phyloP scores from a whole-genome alignment of 1,284 basidiomycete species.

The Apiotrichum laibachii region DNA sequence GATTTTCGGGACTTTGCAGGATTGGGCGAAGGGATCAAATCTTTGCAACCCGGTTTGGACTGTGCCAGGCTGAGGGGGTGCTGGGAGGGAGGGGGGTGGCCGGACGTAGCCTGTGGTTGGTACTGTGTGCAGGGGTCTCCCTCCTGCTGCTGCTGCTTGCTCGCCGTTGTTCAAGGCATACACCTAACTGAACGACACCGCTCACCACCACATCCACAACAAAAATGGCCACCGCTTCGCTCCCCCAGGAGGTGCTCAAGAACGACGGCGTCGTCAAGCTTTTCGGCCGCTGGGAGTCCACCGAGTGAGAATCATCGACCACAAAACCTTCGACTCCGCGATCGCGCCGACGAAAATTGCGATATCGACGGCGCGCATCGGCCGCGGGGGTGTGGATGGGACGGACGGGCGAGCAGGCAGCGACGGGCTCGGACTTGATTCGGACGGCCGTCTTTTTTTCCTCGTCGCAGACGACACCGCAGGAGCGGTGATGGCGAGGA shows the following conservation, averaged over 20 bases:
- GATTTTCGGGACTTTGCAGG: no score
- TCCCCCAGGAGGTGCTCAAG: conserved; percentile 79
- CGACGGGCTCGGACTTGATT: no score
- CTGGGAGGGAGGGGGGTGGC: no score
- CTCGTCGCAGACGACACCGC: no score
- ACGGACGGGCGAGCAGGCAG: no score
- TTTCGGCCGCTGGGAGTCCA: conserved; percentile 94
- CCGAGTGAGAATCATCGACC: conserved; percentile 68
- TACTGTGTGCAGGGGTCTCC: no score
- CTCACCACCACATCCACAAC: conserved; percentile 9
- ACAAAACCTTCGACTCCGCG: background rate
- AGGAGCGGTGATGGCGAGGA: background rate
- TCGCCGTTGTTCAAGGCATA: background rate
- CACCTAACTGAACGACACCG: conserved; percentile 2
- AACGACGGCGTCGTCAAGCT: conserved; percentile 74
- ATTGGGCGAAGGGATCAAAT: no score
- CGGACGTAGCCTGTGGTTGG: no score
- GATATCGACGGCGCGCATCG: background rate
- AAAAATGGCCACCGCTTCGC: conserved; percentile 53
- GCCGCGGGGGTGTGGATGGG: background rate
- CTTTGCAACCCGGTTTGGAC: no score
- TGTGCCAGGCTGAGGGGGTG: no score
- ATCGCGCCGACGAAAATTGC: background rate
- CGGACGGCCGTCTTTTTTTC: no score
- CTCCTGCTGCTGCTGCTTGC: no score